phyloP scores from a whole-genome alignment of 176 grass and related monocot genomes.

The Triticum urartu region DNA sequence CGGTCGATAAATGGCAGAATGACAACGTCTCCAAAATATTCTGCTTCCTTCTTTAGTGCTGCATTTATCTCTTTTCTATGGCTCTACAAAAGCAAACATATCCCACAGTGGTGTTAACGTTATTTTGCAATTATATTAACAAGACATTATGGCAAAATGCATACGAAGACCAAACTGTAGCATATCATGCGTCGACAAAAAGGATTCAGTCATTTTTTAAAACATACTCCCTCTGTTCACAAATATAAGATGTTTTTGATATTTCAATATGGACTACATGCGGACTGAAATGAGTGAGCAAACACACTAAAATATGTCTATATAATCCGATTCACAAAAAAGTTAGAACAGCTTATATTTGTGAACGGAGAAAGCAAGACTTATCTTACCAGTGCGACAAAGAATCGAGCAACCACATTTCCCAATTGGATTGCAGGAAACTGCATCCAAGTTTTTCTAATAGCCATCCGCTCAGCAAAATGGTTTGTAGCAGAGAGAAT shows the following conservation, averaged over 20 bases:
- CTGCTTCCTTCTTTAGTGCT: slow-evolving; percentile 85
- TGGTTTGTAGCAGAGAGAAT: slow-evolving; percentile 89
- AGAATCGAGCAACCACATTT: slow-evolving; percentile 76
- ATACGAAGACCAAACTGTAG: neutral
- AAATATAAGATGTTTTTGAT: too few relatives aligned
- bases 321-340: too few relatives aligned
- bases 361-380: neutral
- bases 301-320: too few relatives aligned
- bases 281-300: too few relatives aligned
- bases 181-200: neutral
- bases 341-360: too few relatives aligned
- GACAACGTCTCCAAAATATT: slow-evolving; percentile 84
- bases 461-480: slow-evolving; percentile 91
- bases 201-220: neutral
- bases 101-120: neutral
- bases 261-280: too few relatives aligned
- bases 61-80: slow-evolving; percentile 93
- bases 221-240: neutral
- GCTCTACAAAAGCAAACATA: slow-evolving; percentile 59
- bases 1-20: slow-evolving; percentile 89
- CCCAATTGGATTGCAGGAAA: slow-evolving; percentile 69
- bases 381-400: slow-evolving; percentile 84
- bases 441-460: slow-evolving; percentile 95
- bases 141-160: neutral
- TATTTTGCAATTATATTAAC: neutral